Percentiles rank a stretch among this genome's conserved stretches.
phyloP scores from a whole-genome alignment of 2,329 filamentous ascomycete species.

The Fusarium pseudonygamai region DNA sequence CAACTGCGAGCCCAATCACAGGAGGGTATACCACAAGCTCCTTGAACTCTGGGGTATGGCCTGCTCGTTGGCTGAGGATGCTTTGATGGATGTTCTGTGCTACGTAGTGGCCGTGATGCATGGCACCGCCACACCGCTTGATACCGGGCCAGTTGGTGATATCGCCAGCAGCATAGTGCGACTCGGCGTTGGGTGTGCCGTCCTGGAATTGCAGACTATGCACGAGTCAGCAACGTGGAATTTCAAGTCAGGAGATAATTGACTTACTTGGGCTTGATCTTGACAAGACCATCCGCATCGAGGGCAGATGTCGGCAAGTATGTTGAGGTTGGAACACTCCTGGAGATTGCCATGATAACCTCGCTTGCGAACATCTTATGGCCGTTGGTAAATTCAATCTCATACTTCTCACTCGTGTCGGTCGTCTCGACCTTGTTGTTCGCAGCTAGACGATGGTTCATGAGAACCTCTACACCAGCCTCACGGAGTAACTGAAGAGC shows the following conservation, averaged over 20 bases:
- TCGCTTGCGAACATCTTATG: slow-evolving; percentile 67
- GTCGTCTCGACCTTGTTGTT: slow-evolving; percentile 56
- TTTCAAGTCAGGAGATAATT: neutral
- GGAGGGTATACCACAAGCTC: slow-evolving; percentile 65
- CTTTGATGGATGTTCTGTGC: slow-evolving; percentile 74
- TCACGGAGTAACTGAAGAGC: slow-evolving; percentile 68
- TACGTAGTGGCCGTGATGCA: slow-evolving; percentile 75
- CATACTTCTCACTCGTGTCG: slow-evolving; percentile 53
- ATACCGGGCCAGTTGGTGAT: slow-evolving; percentile 78
- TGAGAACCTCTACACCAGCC: slow-evolving; percentile 70
- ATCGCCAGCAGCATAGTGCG: slow-evolving; percentile 77
- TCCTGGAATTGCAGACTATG: slow-evolving; percentile 63
- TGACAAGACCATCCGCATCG: slow-evolving; percentile 72
- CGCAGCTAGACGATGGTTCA: slow-evolving; percentile 66
- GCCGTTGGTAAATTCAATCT: slow-evolving; percentile 69
- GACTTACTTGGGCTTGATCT: slow-evolving; percentile 64
- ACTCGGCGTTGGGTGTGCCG: slow-evolving; percentile 63
- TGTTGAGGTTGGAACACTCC: slow-evolving; percentile 67
- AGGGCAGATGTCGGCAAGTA: slow-evolving; percentile 69
- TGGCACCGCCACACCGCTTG: slow-evolving; percentile 80
- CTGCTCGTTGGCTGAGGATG: slow-evolving; percentile 57
- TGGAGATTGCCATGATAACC: slow-evolving; percentile 76
- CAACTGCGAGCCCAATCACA: slow-evolving; percentile 77
- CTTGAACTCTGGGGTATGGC: slow-evolving; percentile 56
- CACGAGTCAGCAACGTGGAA: neutral